These are phyloP conservation scores for Mrakia gelida DNA, from an alignment of 768 basidiomycete genomes.

Conservation along the genomic window DNA sequence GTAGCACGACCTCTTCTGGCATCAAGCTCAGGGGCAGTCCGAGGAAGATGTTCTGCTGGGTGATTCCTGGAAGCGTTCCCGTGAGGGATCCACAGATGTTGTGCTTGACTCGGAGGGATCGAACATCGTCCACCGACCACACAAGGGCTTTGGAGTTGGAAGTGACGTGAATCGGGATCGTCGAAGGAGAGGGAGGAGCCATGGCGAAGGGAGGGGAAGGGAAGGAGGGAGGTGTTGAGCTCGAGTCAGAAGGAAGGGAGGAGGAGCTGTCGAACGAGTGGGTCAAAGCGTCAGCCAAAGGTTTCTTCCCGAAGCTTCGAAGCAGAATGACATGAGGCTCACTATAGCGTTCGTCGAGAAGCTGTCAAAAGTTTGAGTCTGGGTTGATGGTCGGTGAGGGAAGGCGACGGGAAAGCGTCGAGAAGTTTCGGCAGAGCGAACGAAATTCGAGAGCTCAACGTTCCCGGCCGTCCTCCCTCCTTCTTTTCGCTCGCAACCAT, in stretches of 20 bases:
- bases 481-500: background rate
- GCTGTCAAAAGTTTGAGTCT: background rate
- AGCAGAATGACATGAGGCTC: background rate
- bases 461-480: background rate
- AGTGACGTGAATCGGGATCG: constrained; percentile 27
- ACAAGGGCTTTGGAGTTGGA: constrained; percentile 24
- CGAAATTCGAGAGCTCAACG: background rate
- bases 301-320: background rate
- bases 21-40: constrained; percentile 83
- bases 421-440: background rate
- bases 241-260: background rate
- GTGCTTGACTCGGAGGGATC: constrained; percentile 70
- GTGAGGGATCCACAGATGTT: constrained; percentile 76
- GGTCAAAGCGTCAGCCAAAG: background rate
- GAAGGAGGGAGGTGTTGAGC: constrained; percentile 1
- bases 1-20: constrained; percentile 86
- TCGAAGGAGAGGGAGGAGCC: background rate
- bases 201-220: background rate
- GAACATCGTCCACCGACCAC: constrained; percentile 55
- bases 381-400: background rate
- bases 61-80: constrained; percentile 88
- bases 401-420: background rate
- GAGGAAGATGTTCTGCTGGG: constrained; percentile 94
- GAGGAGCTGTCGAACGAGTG: background rate
- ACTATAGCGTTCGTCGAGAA: background rate